Base-by-base conservation (phyloP, 2,329 filamentous ascomycete genomes). In the Colletotrichum acutatum region DNA sequence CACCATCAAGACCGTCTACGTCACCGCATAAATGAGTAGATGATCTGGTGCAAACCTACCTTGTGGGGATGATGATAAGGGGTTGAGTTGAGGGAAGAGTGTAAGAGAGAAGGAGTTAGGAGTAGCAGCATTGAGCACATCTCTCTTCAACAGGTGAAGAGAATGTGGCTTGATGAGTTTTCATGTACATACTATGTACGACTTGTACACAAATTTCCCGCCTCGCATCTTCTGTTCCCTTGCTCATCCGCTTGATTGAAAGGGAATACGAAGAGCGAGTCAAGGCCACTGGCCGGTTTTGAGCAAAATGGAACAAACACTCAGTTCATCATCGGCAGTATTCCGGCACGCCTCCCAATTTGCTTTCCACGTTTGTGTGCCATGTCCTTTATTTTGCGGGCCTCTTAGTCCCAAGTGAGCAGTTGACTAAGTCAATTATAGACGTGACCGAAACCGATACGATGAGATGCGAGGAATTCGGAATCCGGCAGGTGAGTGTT, bases 131-230 rank as follows among this genome's bases (percentile, higher is more conserved):
- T 37, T 5, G 32, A 22, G 32, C 32, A 60, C 34, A 16, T n/a
- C 2, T 26, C 26, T 28, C 26, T 59, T 61, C 5, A 19, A 4
- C 16, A 61, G 7, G 59, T 57, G 54, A 64, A 53, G 5, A n/a
- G 32, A 53, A 59, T 68, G 58, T 42, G 32, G 30, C 30, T 46
- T 16, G 22, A 59, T 53, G 58, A 53, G 26, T 34, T 69, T 68
- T 72, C 70, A 49, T 72, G 70, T 72, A 72, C 54, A 72, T 72
- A 72, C 32, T 72, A 69, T 30, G 70, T 69, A 72, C 59, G 53
- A 60, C 26, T 52, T 70, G 70, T 72, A 70, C 66, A 72, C 34
- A 68, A 53, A 32, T 32, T 60, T 49, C 32, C 54, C 53, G 32
- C 0, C 53, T 60, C 3, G 66, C 19, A 14, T 60, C 28, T 52